phyloP scores from a whole-genome alignment of 1,139 yeast genomes.

The Debaryomycetaceae sp. region DNA sequence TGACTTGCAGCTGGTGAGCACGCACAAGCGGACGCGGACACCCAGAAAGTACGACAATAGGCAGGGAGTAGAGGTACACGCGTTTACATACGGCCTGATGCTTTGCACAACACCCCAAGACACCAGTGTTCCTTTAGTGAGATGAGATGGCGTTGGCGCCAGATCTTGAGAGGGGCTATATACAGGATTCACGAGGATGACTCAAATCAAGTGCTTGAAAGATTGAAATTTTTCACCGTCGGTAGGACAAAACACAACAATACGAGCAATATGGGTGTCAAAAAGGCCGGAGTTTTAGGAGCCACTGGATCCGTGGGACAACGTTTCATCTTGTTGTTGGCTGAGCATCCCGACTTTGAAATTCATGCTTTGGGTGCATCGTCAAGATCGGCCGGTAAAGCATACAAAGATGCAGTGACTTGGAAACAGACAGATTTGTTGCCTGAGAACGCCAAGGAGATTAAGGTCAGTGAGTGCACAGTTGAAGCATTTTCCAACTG shows the following conservation, averaged over 20 bases:
- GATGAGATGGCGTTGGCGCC: too few relatives aligned
- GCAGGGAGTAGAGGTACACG: too few relatives aligned
- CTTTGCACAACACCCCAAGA: too few relatives aligned
- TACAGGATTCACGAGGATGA: not conserved
- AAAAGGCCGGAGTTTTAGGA: constrained; percentile 85
- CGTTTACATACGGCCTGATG: too few relatives aligned
- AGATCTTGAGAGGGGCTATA: not conserved
- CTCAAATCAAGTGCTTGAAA: not conserved
- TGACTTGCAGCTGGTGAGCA: too few relatives aligned
- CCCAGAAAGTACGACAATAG: too few relatives aligned
- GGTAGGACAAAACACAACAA: not conserved
- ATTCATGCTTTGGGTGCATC: constrained; percentile 89
- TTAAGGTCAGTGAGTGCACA: constrained; percentile 74
- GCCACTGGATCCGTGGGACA: constrained; percentile 99
- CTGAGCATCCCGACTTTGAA: constrained; percentile 88
- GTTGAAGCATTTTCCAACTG: constrained; percentile 78
- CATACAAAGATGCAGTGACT: constrained; percentile 77
- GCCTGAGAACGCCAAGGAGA: constrained; percentile 62
- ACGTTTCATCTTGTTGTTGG: constrained; percentile 79
- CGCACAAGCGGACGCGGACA: too few relatives aligned
- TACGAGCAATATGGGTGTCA: constrained; percentile 18
- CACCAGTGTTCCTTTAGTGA: too few relatives aligned
- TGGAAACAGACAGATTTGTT: constrained; percentile 92
- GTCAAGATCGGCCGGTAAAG: constrained; percentile 87
- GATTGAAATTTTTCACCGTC: not conserved